Evolutionary conservation across 2,329 filamentous ascomycete species (phyloP).

Genomic region (Aspergillus novoparasiticus): DNA sequence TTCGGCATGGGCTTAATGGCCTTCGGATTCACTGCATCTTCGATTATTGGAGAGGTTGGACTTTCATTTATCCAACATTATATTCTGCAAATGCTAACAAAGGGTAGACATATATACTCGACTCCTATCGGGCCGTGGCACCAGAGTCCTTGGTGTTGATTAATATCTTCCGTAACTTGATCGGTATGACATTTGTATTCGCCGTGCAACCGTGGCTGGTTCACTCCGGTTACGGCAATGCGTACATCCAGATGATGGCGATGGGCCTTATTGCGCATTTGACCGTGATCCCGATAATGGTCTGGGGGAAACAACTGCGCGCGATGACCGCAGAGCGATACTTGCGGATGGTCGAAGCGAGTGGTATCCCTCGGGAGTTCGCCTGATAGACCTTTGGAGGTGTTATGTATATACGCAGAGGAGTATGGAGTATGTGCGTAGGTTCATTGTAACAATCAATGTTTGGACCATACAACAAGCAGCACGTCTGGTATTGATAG

Average conservation of each 20-base stretch:
- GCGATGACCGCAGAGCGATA: background rate
- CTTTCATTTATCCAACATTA: background rate
- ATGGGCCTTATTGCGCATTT: background rate
- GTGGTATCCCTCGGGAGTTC: background rate
- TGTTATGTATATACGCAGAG: no score
- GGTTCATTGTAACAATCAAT: no score
- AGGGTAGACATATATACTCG: constrained; percentile 1
- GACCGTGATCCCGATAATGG: background rate
- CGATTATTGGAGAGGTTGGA: constrained; percentile 2
- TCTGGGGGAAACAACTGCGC: background rate
- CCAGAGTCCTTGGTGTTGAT: constrained; percentile 1
- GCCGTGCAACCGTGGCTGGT: background rate
- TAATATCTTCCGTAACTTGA: constrained; percentile 8
- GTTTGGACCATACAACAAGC: no score
- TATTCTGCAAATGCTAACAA: background rate
- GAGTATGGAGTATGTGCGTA: no score
- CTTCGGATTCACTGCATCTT: constrained; percentile 6
- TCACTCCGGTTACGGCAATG: background rate
- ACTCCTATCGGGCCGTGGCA: constrained; percentile 1
- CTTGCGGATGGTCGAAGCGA: background rate
- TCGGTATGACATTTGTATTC: constrained; percentile 5
- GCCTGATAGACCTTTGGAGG: background rate
- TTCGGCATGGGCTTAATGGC: constrained; percentile 6
- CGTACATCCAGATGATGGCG: background rate
- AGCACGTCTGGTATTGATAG: no score